Evolutionary conservation across 176 grass and related monocot species (phyloP), one percentile per base, ranked within the genome.

Genomic region (Dactylis glomerata): DNA sequence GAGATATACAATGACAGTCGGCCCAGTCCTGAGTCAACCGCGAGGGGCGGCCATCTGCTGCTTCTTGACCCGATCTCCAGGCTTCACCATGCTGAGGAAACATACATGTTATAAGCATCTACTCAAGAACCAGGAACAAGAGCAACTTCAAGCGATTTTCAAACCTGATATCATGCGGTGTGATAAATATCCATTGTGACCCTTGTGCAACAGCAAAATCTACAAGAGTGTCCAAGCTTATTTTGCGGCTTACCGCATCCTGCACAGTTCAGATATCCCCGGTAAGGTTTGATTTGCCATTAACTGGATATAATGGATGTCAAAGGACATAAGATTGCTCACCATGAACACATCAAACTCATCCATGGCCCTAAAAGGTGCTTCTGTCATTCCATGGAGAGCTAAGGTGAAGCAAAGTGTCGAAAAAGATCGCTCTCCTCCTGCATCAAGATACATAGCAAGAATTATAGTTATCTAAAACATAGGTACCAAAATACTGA

Each of bases 271-370:
- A 82, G 44, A 86, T 56, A 67, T 19, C 41, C 5, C 22, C 63
- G 64, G 12, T 91, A 19, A 80, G 28, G 70, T 84, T 71, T 83
- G 9, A 47, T 52, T 26, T 34, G 8, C 62, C 64, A 20, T 55
- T 72, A 56, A 50, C 4, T 28, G 33, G 63, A 75, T 27, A 90
- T 28, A 76, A 32, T 46, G 16, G 30, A 55, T 73, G 12, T 3
- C 19, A 40, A 81, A 86, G 44, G 0, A 56, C 49, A 15, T 42
- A 31, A 31, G 51, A 56, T 52, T 41, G 79, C 79, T 82, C 75
- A 98, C 93, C 96, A 98, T 98, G 73, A 98, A 98, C 34, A 98
- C 96, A 78, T 98, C 96, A 47, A 98, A 98, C 75, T 98, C 96
- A 85, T 98, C 96, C 96, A 98, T 98, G 76, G 96, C 96, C 73